Evolutionary conservation across 164 flowering plant genomes (phyloP).

Genomic region (Berberis thunbergii): DNA sequence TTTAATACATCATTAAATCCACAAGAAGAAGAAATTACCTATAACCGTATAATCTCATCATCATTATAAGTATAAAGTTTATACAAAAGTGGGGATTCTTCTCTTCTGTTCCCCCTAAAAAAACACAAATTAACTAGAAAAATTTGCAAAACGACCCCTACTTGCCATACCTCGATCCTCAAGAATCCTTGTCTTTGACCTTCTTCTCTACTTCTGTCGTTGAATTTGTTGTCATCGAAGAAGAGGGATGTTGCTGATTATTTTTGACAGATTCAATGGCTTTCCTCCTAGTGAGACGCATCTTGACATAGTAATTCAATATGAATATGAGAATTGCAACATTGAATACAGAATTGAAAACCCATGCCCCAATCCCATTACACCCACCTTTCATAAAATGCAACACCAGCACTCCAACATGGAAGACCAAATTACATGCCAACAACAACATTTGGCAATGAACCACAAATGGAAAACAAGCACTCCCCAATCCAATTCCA

Average conservation of each 20-base stretch:
- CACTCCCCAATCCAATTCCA: slow-evolving; percentile 48
- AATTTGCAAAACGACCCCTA: not conserved
- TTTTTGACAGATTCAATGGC: not conserved
- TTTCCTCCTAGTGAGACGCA: slow-evolving; percentile 17
- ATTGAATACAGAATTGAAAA: slow-evolving; percentile 46
- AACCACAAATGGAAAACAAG: slow-evolving; percentile 51
- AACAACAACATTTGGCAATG: slow-evolving; percentile 51
- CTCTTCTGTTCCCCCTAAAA: not conserved
- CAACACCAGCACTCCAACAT: slow-evolving; percentile 55
- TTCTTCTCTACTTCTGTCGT: not conserved
- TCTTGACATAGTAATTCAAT: slow-evolving; percentile 37
- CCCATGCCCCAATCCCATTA: slow-evolving; percentile 85
- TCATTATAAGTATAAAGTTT: too few relatives aligned
- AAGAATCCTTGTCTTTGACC: slow-evolving; percentile 3
- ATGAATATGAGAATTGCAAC: slow-evolving; percentile 31
- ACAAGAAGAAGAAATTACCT: too few relatives aligned
- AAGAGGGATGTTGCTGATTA: too few relatives aligned
- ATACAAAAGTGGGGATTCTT: too few relatives aligned
- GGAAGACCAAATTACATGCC: slow-evolving; percentile 54
- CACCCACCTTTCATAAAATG: slow-evolving; percentile 79
- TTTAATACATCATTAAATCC: too few relatives aligned
- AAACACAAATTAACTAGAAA: not conserved
- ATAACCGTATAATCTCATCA: too few relatives aligned
- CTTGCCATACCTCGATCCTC: not conserved
- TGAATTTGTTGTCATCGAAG: not conserved